These are phyloP conservation scores for Botrytis tulipae DNA, from an alignment of 2,329 filamentous ascomycete species.

Conservation along the genomic window DNA sequence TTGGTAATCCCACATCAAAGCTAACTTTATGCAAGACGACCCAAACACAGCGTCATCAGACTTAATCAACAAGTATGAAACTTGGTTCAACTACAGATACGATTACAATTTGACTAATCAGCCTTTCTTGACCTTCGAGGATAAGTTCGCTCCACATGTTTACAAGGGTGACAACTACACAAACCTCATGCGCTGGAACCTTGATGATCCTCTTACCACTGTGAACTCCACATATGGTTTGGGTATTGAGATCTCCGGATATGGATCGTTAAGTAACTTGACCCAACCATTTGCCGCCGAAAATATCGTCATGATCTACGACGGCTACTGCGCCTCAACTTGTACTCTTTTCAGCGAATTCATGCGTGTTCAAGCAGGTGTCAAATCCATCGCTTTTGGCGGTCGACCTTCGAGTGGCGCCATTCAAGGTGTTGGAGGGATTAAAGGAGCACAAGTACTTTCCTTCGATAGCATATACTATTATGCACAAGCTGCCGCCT, in stretches of 20 bases:
- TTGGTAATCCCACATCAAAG: background rate
- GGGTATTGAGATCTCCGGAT: constrained; percentile 39
- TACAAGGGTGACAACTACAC: constrained; percentile 32
- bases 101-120: constrained; percentile 34
- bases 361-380: constrained; percentile 50
- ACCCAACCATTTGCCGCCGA: constrained; percentile 43
- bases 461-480: constrained; percentile 27
- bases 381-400: constrained; percentile 58
- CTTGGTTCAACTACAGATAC: constrained; percentile 34
- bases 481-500: constrained; percentile 24
- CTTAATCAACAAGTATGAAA: constrained; percentile 28
- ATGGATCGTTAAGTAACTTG: constrained; percentile 35
- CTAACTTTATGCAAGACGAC: constrained; percentile 24
- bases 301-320: constrained; percentile 44
- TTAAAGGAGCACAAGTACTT: constrained; percentile 52
- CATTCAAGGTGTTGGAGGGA: constrained; percentile 65
- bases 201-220: constrained; percentile 32
- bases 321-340: constrained; percentile 59
- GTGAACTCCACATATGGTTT: constrained; percentile 30
- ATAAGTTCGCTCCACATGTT: constrained; percentile 32
- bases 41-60: constrained; percentile 29
- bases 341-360: constrained; percentile 58
- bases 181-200: constrained; percentile 32
- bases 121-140: constrained; percentile 30
- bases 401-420: constrained; percentile 53